These are phyloP conservation scores for Calophaca sinica DNA, from an alignment of 306 rosid genomes.

Conservation along the genomic window DNA sequence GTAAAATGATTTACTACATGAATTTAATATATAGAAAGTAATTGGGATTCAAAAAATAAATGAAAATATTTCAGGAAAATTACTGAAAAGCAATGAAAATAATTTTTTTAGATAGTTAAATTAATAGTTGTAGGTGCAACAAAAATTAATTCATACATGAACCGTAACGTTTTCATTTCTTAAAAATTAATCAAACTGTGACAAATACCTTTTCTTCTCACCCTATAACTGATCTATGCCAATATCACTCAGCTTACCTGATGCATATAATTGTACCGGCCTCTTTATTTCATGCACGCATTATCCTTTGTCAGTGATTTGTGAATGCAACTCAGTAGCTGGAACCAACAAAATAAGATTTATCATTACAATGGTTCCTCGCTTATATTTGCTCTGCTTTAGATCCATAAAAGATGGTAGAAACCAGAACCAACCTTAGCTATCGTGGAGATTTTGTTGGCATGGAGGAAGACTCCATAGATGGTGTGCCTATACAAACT, in stretches of 20 bases:
- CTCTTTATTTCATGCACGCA: slow-evolving; percentile 12
- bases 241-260: slow-evolving; percentile 4
- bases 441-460: slow-evolving; percentile 42
- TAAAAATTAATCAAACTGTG: neutral
- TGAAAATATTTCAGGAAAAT: neutral
- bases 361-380: slow-evolving; percentile 1
- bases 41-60: neutral
- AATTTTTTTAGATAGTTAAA: neutral
- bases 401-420: slow-evolving; percentile 51
- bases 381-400: slow-evolving; percentile 1
- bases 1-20: neutral
- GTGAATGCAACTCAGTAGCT: slow-evolving; percentile 22
- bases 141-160: too few relatives aligned
- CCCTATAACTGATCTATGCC: slow-evolving; percentile 1
- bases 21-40: neutral
- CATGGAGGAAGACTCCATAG: slow-evolving; percentile 40
- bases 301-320: slow-evolving; percentile 13
- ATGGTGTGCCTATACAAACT: slow-evolving; percentile 11
- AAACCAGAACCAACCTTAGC: slow-evolving; percentile 43
- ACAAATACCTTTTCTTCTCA: slow-evolving; percentile 16
- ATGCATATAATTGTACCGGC: slow-evolving; percentile 5
- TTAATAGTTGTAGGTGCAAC: neutral
- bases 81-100: neutral
- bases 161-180: slow-evolving; percentile 28
- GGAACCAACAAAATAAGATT: neutral